phyloP scores from a whole-genome alignment of 2,329 filamentous ascomycete species.

The Diaporthe destruens region DNA sequence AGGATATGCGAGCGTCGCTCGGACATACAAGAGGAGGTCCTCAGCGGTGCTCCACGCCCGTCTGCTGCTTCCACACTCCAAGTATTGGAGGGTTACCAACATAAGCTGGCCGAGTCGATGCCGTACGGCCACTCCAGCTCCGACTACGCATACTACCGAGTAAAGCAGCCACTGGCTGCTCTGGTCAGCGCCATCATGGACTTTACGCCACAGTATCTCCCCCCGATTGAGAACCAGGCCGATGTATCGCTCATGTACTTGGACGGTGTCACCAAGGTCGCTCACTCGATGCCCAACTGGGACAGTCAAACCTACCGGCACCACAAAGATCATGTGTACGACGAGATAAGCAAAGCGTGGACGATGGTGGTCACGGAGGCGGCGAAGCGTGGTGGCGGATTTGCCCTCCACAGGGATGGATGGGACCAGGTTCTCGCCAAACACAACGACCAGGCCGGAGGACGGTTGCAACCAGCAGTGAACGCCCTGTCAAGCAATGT shows the following conservation, averaged over 20 bases:
- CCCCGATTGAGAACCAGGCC: slow-evolving; percentile 88
- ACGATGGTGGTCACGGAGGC: slow-evolving; percentile 90
- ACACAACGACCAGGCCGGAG: slow-evolving; percentile 89
- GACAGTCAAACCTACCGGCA: slow-evolving; percentile 88
- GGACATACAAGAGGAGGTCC: slow-evolving; percentile 86
- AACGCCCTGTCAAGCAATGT: slow-evolving; percentile 80
- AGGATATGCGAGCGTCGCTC: slow-evolving; percentile 92
- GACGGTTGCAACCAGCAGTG: slow-evolving; percentile 83
- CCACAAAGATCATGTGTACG: slow-evolving; percentile 95
- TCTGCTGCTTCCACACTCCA: slow-evolving; percentile 83
- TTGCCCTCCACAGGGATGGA: slow-evolving; percentile 87
- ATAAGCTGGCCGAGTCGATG: slow-evolving; percentile 81
- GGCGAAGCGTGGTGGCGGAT: slow-evolving; percentile 89
- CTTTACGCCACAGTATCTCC: slow-evolving; percentile 95
- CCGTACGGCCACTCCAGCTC: slow-evolving; percentile 88
- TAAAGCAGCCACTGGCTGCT: slow-evolving; percentile 82
- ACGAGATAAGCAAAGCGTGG: slow-evolving; percentile 96
- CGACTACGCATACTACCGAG: slow-evolving; percentile 95
- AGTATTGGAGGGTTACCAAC: slow-evolving; percentile 86
- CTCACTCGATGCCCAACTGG: slow-evolving; percentile 92
- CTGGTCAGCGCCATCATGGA: slow-evolving; percentile 92
- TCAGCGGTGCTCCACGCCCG: slow-evolving; percentile 86
- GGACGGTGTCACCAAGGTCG: slow-evolving; percentile 88
- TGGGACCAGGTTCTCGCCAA: slow-evolving; percentile 92
- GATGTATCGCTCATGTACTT: slow-evolving; percentile 87